phyloP scores from a whole-genome alignment of 176 grass and related monocot genomes.

The Bonia amplexicaulis region DNA sequence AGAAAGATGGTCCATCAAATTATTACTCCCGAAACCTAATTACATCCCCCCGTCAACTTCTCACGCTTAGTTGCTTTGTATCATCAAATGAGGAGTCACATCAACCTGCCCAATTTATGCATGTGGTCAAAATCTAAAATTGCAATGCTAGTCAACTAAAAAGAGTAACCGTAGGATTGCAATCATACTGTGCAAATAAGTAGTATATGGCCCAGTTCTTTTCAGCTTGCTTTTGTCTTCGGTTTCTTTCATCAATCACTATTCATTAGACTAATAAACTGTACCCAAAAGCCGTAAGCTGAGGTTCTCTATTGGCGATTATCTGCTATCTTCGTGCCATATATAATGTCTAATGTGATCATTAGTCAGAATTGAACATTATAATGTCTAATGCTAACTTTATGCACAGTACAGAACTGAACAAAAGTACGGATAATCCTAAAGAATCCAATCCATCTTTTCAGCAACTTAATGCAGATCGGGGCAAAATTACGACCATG shows the following conservation, averaged over 20 bases:
- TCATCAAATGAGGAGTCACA: constrained; percentile 10
- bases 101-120: constrained; percentile 12
- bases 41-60: not conserved
- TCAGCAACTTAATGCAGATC: not conserved
- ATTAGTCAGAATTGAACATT: not conserved
- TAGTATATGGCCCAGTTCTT: not conserved
- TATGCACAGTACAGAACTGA: not conserved
- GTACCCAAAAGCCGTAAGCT: too few species aligned
- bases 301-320: not conserved
- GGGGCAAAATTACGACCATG: not conserved
- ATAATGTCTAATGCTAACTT: not conserved
- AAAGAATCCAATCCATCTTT: not conserved
- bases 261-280: too few species aligned
- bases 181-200: not conserved
- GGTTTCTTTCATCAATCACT: too few species aligned
- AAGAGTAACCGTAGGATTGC: not conserved
- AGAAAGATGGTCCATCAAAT: constrained; percentile 51
- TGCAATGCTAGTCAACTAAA: not conserved
- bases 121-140: not conserved
- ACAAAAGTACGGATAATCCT: not conserved
- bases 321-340: not conserved
- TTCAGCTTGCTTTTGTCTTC: too few species aligned
- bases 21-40: not conserved
- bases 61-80: not conserved
- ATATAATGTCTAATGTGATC: not conserved